Conservation (phyloP, 495 filamentous ascomycete genomes). For the Astrothelium subdiscretum region DNA sequence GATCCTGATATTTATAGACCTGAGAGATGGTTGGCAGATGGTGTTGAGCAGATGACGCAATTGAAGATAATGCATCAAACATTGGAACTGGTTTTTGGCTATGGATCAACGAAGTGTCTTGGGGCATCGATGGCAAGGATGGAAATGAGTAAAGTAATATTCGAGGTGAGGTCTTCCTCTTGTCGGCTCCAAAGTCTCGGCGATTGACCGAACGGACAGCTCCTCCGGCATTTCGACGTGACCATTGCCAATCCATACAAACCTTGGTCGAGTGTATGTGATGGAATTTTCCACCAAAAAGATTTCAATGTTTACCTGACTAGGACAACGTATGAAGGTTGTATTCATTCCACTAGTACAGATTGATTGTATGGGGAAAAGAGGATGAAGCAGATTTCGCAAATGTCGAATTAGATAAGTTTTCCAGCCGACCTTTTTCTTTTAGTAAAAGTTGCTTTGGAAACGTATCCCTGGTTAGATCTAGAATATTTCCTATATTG, state of each 20-base stretch:
- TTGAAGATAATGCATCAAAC: slow-evolving; percentile 9
- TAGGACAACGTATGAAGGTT: neutral
- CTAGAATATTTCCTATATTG: too few relatives aligned
- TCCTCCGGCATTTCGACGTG: slow-evolving; percentile 10
- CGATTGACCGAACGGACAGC: neutral
- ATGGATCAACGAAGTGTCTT: slow-evolving; percentile 11
- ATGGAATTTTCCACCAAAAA: neutral
- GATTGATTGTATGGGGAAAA: neutral
- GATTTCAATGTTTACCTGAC: neutral
- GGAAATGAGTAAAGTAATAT: slow-evolving; percentile 11
- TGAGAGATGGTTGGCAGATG: slow-evolving; percentile 14
- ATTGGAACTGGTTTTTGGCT: slow-evolving; percentile 11
- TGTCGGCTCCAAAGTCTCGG: neutral
- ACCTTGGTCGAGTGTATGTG: slow-evolving; percentile 4
- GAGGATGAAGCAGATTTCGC: too few relatives aligned
- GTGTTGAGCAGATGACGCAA: neutral
- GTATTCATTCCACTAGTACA: neutral
- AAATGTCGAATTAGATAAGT: too few relatives aligned
- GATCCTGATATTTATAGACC: slow-evolving; percentile 11
- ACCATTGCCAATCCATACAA: slow-evolving; percentile 1
- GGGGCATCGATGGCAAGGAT: slow-evolving; percentile 6
- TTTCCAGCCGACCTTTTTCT: too few relatives aligned
- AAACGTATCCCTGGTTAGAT: too few relatives aligned
- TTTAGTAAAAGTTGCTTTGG: too few relatives aligned
- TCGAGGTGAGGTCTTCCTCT: slow-evolving; percentile 7